Evolutionary conservation across 495 filamentous ascomycete species (phyloP).

Genomic region (Immersiella caudata): DNA sequence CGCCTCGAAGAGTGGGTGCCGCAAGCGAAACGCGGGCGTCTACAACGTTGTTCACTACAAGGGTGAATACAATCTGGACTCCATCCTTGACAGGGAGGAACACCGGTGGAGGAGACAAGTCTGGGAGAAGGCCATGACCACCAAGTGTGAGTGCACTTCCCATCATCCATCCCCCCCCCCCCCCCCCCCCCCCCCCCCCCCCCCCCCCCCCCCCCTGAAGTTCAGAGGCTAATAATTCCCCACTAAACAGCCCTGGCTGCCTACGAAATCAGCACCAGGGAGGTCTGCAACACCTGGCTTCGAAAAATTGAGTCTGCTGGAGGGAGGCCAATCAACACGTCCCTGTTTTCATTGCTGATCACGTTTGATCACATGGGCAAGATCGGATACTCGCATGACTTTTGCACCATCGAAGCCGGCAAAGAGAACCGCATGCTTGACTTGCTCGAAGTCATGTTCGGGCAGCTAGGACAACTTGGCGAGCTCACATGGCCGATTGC

Average conservation of each 20-base stretch:
- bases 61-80: constrained; percentile 31
- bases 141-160: constrained; percentile 16
- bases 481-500: constrained; percentile 26
- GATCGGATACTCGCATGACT: constrained; percentile 27
- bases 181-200: neutral
- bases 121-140: constrained; percentile 29
- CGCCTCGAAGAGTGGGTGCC: constrained; percentile 15
- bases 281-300: constrained; percentile 69
- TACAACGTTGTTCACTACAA: constrained; percentile 25
- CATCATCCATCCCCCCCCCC: neutral
- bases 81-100: constrained; percentile 27
- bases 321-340: constrained; percentile 23
- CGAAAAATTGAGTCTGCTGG: constrained; percentile 12
- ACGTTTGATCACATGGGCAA: constrained; percentile 33
- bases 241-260: constrained; percentile 61
- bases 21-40: constrained; percentile 22
- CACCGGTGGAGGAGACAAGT: constrained; percentile 30
- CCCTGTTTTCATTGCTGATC: constrained; percentile 28
- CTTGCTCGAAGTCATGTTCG: constrained; percentile 30
- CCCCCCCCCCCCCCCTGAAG: neutral
- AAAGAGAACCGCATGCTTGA: constrained; percentile 25
- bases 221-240: neutral
- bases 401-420: constrained; percentile 20
- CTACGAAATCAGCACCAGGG: constrained; percentile 72
- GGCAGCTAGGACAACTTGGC: constrained; percentile 19